These are phyloP conservation scores for Ascodesmis nigricans DNA, from an alignment of 495 filamentous ascomycete genomes.

Conservation along the genomic window DNA sequence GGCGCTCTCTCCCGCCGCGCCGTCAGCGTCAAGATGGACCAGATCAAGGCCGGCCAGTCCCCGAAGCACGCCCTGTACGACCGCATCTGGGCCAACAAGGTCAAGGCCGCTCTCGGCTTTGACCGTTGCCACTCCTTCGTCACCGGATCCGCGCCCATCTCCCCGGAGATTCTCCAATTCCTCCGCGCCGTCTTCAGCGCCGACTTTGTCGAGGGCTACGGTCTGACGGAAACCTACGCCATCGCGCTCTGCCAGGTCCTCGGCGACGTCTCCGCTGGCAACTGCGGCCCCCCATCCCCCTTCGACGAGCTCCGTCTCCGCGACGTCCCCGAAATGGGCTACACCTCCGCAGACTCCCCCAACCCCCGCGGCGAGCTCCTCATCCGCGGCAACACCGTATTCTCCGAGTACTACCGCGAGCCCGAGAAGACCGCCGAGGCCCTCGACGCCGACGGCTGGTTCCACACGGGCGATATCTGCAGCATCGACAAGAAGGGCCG, in stretches of 20 bases:
- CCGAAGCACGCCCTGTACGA: constrained; percentile 78
- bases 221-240: constrained; percentile 89
- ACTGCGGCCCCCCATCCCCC: constrained; percentile 51
- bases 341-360: constrained; percentile 76
- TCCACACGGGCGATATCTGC: constrained; percentile 82
- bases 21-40: constrained; percentile 56
- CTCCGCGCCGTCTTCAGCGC: constrained; percentile 63
- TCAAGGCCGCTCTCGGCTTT: constrained; percentile 58
- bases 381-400: constrained; percentile 53
- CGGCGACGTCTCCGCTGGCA: constrained; percentile 52
- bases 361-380: constrained; percentile 79
- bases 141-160: constrained; percentile 75
- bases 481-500: constrained; percentile 64
- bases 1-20: constrained; percentile 63
- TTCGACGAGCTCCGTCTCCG: constrained; percentile 55
- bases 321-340: constrained; percentile 90
- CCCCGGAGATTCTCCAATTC: constrained; percentile 71
- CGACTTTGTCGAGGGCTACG: constrained; percentile 73
- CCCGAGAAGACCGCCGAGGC: constrained; percentile 65
- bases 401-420: constrained; percentile 74
- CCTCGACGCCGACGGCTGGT: constrained; percentile 80
- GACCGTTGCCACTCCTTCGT: constrained; percentile 53
- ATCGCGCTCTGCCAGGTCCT: constrained; percentile 42
- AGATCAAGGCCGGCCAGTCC: constrained; percentile 49
- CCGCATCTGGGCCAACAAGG: constrained; percentile 79